Base-by-base conservation (phyloP, 257 asterid species). In the Marsdenia floribunda region DNA sequence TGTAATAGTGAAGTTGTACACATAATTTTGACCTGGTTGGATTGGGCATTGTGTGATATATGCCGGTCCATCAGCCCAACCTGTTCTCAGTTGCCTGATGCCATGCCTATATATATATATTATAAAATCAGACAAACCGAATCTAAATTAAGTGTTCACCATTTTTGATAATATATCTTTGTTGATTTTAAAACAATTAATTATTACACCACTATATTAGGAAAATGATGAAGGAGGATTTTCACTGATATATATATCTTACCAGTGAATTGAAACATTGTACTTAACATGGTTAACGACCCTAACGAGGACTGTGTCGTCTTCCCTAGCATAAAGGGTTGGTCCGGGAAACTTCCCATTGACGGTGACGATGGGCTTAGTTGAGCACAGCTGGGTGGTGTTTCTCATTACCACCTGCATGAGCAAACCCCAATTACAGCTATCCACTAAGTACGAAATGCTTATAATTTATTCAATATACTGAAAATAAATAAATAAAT, bases 61-160 rank as follows among this genome's bases (percentile, higher is more conserved):
- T 0, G 97, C 98, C 0, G 98, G 98, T 26, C 98, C 98, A 24
- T 93, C 98, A 0, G 99, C 86, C 99, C 99, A 94, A 6, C 99
- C 99, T 3, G 91, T 92, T 65, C 92, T 79, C 15, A 91, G 87
- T 79, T 93, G 98, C 54, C 91, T 79, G 29, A 93, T 38, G 6
- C 99, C 99, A 59, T 94, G 97, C 99, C 98, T 93, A 63, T n/a
- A n/a, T n/a, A n/a, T n/a, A n/a, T n/a, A n/a, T n/a, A n/a, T n/a
- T n/a, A n/a, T n/a, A n/a, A n/a, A n/a, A n/a, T n/a, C n/a, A n/a
- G n/a, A 63, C 14, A 26, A 47, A 58, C 14, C 19, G 8, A 42
- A 42, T 6, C 6, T 42, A 42, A 40, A 40, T 9, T 35, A 13
- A 46, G n/a, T n/a, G n/a, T 21, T 26, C n/a, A 2, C 65, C 6